phyloP scores from a whole-genome alignment of 163 green algal species.

The Scenedesmus sp. region DNA sequence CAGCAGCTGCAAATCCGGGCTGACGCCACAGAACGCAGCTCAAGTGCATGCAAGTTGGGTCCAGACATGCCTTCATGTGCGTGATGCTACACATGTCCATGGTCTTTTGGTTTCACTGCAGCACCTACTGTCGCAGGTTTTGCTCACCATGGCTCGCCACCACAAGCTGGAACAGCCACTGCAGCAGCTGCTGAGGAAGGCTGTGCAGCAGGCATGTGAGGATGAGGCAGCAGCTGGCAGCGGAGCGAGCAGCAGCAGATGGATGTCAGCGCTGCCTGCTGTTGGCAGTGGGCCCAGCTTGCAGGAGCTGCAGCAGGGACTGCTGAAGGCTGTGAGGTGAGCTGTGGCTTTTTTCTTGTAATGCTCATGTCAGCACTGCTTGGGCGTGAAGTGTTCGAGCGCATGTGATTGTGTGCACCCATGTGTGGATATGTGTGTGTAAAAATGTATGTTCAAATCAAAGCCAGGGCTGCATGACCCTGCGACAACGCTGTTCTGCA shows the following conservation, averaged over 20 bases:
- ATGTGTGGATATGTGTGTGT: too few species aligned
- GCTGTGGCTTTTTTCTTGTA: neutral
- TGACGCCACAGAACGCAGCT: neutral
- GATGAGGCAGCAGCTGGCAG: constrained; percentile 6
- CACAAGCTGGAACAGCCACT: constrained; percentile 47
- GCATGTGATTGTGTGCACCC: too few species aligned
- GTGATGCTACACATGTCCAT: neutral
- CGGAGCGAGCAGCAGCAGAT: neutral
- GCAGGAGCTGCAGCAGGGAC: neutral
- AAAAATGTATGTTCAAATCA: too few species aligned
- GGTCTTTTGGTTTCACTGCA: neutral
- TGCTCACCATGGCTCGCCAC: constrained; percentile 37
- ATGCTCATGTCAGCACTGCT: too few species aligned
- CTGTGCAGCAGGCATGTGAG: constrained; percentile 13
- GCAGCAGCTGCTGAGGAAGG: constrained; percentile 51
- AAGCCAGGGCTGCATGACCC: too few species aligned
- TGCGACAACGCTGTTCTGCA: too few species aligned
- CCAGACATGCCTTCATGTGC: neutral
- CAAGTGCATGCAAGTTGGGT: neutral
- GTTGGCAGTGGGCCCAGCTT: neutral
- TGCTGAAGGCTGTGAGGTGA: constrained; percentile 54
- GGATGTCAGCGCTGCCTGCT: neutral
- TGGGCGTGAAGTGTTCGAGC: too few species aligned
- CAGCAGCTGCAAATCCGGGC: neutral
- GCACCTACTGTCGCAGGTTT: neutral